phyloP scores from a whole-genome alignment of 306 rosid genomes.

The Senna siamea region DNA sequence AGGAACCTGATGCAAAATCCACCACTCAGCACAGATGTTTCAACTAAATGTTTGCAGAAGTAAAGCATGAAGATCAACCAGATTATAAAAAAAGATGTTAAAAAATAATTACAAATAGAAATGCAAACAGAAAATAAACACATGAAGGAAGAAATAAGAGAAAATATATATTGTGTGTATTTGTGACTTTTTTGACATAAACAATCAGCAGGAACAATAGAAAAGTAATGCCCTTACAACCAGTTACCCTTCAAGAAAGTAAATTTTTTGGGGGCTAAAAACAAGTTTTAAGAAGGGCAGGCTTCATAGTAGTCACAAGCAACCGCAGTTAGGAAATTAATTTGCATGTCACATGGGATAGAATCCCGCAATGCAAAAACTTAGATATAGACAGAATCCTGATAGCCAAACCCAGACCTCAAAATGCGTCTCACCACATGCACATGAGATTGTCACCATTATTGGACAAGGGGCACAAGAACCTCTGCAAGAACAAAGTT shows the following conservation, averaged over 20 bases:
- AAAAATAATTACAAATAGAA: constrained; percentile 7
- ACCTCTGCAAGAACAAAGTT: constrained; percentile 76
- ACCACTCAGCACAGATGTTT: constrained; percentile 37
- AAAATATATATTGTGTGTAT: background rate
- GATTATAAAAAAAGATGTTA: constrained; percentile 10
- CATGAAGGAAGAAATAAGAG: constrained; percentile 15
- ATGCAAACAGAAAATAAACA: constrained; percentile 13
- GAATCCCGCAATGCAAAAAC: too few species aligned
- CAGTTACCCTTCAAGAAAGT: constrained; percentile 17
- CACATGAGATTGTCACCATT: constrained; percentile 91
- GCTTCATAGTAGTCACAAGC: constrained; percentile 34
- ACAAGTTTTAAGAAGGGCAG: background rate
- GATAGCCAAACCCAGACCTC: constrained; percentile 65
- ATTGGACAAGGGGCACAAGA: constrained; percentile 97
- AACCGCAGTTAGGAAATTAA: constrained; percentile 21
- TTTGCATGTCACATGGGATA: constrained; percentile 14
- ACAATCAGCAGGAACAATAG: constrained; percentile 19
- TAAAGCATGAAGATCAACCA: constrained; percentile 28
- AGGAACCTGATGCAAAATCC: constrained; percentile 71
- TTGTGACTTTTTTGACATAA: constrained; percentile 12
- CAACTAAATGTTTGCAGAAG: constrained; percentile 21
- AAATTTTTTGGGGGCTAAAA: too few species aligned
- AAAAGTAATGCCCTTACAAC: background rate
- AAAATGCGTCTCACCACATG: constrained; percentile 87
- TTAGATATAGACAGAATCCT: background rate